Base-by-base conservation (phyloP, 169 alveolate genomes). In the Plasmodium coatneyi region DNA sequence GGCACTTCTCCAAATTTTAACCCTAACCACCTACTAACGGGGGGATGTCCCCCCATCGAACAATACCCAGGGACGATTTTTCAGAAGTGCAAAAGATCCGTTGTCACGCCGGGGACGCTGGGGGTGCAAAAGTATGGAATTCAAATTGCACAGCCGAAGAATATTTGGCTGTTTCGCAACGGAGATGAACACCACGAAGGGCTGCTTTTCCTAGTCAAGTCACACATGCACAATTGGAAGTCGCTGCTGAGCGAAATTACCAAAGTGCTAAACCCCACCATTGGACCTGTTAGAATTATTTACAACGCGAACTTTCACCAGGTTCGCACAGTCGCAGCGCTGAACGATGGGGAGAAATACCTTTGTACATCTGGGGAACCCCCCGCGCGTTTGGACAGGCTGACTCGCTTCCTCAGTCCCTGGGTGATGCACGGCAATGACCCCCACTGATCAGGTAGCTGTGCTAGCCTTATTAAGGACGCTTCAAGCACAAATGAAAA, bases 151-250 rank as follows among this genome's bases (percentile, higher is more conserved):
- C 93, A 96, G 2, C 98, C 99, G 1, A 97, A 96, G 66, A 92
- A 95, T 30, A 96, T 98, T 71, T 97, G 98, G 98, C 96, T 97
- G 4, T 98, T 96, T 93, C 96, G 97, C 79, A 98, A 98, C 91
- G 99, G 98, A 36, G 99, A 98, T 86, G 97, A 97, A 92, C 92
- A 96, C 66, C 98, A 97, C 92, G 95, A 97, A 81, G 99, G 99
- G 19, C 83, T 95, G 30, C 94, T 96, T 34, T 97, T 97, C 81
- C 95, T 97, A 89, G 96, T 98, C 22, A 93, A 97, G 49, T 95
- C 98, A 16, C 95, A 95, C 83, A 96, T 97, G 79, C 95, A 93
- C 60, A 95, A 93, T 79, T 86, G 96, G 95, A 96, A 96, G 46
- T 92, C 95, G 2, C 96, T 98, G 5, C 95, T 95, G 82, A 83